Evolutionary conservation across 192 early-diverging fungal genomes (phyloP).

Genomic region (Kappamyces sp.): DNA sequence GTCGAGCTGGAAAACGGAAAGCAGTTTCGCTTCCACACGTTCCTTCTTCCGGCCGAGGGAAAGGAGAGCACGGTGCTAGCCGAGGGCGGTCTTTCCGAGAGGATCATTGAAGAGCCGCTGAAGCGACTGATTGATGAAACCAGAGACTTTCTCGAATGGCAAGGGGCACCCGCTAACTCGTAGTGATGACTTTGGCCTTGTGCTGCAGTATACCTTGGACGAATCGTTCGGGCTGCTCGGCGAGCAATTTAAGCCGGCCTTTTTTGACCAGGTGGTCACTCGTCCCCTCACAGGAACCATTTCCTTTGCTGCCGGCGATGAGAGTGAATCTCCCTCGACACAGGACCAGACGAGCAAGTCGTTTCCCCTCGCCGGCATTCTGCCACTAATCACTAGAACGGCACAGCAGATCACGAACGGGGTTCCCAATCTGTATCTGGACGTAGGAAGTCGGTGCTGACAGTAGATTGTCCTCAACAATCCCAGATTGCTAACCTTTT

Average conservation of each 20-base stretch:
- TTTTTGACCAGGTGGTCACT: constrained; percentile 14
- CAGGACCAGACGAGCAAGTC: constrained; percentile 43
- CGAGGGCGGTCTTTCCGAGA: constrained; percentile 41
- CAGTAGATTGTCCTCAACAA: constrained; percentile 25
- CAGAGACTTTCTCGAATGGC: constrained; percentile 82
- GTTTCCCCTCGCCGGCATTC: constrained; percentile 30
- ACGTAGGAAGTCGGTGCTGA: constrained; percentile 23
- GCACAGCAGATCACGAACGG: constrained; percentile 30
- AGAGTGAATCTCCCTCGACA: constrained; percentile 64
- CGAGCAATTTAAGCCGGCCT: constrained; percentile 23
- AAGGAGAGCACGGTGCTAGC: constrained; percentile 57
- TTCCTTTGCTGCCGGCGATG: constrained; percentile 18
- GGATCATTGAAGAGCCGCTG: constrained; percentile 40
- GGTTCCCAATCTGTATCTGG: constrained; percentile 33
- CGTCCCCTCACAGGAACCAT: constrained; percentile 2
- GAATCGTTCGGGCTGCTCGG: constrained; percentile 30
- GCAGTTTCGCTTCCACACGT: constrained; percentile 41
- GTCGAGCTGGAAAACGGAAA: constrained; percentile 23
- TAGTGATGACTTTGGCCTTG: constrained; percentile 28
- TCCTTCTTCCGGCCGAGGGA: constrained; percentile 57
- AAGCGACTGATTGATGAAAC: constrained; percentile 76
- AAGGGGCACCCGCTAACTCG: constrained; percentile 13
- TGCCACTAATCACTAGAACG: constrained; percentile 31
- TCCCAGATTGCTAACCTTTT: constrained; percentile 36
- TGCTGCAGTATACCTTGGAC: constrained; percentile 26